Evolutionary conservation across 2,329 filamentous ascomycete genomes (phyloP).

Genomic region (Epicoccum nigrum): DNA sequence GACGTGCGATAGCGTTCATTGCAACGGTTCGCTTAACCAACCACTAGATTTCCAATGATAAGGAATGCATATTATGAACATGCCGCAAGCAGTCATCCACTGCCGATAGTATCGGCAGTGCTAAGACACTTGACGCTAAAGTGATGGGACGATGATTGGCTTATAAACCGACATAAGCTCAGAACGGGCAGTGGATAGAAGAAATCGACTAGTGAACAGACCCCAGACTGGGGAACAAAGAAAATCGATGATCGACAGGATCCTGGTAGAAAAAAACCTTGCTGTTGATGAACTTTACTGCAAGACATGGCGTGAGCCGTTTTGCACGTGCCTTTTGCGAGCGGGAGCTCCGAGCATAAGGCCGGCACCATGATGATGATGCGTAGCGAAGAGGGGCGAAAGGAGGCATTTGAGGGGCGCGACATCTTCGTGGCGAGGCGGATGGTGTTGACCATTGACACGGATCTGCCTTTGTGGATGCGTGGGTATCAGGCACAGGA

Average conservation of each 20-base stretch:
- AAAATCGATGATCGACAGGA: not conserved
- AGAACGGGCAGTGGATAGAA: conserved; percentile 12
- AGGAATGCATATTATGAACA: conserved; percentile 25
- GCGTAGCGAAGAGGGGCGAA: conserved; percentile 1
- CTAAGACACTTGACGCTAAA: conserved; percentile 10
- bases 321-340: conserved; percentile 13
- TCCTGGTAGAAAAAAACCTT: not conserved
- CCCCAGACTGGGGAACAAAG: conserved; percentile 17
- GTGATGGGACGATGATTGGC: conserved; percentile 2
- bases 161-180: conserved; percentile 1
- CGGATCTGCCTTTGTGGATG: conserved; percentile 6
- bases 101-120: conserved; percentile 21
- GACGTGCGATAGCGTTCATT: conserved; percentile 10
- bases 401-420: not conserved
- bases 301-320: conserved; percentile 10
- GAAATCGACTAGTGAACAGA: conserved; percentile 16
- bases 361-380: not conserved
- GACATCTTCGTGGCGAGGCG: conserved; percentile 1
- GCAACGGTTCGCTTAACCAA: conserved; percentile 16
- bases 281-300: conserved; percentile 2
- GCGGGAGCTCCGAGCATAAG: conserved; percentile 17
- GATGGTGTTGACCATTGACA: conserved; percentile 3
- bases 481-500: not conserved
- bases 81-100: conserved; percentile 35
- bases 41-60: conserved; percentile 14